Conservation (phyloP, 2,329 filamentous ascomycete genomes). For the Penicillium sp. region DNA sequence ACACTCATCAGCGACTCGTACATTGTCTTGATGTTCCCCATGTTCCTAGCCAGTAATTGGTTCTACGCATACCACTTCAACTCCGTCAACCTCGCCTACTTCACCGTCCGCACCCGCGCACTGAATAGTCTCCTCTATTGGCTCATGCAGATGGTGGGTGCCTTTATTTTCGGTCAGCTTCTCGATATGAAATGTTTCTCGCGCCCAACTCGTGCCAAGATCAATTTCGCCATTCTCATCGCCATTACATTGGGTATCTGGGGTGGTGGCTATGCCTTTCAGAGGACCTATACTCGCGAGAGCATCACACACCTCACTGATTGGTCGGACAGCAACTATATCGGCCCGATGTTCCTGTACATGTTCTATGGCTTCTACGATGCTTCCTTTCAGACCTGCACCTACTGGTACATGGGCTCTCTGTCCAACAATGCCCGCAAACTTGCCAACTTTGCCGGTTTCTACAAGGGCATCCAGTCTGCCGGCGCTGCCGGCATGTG, state of each 20-base stretch:
- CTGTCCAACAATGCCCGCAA: slow-evolving; percentile 90
- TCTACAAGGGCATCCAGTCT: slow-evolving; percentile 90
- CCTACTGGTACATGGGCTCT: slow-evolving; percentile 96
- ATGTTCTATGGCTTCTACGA: slow-evolving; percentile 90
- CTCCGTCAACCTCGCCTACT: slow-evolving; percentile 66
- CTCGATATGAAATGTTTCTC: slow-evolving; percentile 62
- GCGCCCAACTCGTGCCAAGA: slow-evolving; percentile 66
- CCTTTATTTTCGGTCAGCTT: slow-evolving; percentile 67
- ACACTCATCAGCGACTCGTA: slow-evolving; percentile 69
- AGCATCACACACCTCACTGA: slow-evolving; percentile 48
- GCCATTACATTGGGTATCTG: slow-evolving; percentile 72
- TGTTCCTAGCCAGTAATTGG: slow-evolving; percentile 78
- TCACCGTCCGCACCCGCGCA: slow-evolving; percentile 71
- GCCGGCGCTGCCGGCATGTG: slow-evolving; percentile 67
- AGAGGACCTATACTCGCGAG: slow-evolving; percentile 59
- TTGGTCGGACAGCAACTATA: slow-evolving; percentile 66
- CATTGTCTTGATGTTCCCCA: slow-evolving; percentile 73
- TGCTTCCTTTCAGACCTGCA: slow-evolving; percentile 82
- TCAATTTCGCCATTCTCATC: slow-evolving; percentile 61
- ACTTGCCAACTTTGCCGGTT: slow-evolving; percentile 85
- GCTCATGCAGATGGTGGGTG: slow-evolving; percentile 73
- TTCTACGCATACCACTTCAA: slow-evolving; percentile 81
- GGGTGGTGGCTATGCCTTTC: slow-evolving; percentile 79
- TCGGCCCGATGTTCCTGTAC: slow-evolving; percentile 82
- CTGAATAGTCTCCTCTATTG: slow-evolving; percentile 80